Conservation (phyloP, 169 alveolate species). For the Babesia caballi region DNA sequence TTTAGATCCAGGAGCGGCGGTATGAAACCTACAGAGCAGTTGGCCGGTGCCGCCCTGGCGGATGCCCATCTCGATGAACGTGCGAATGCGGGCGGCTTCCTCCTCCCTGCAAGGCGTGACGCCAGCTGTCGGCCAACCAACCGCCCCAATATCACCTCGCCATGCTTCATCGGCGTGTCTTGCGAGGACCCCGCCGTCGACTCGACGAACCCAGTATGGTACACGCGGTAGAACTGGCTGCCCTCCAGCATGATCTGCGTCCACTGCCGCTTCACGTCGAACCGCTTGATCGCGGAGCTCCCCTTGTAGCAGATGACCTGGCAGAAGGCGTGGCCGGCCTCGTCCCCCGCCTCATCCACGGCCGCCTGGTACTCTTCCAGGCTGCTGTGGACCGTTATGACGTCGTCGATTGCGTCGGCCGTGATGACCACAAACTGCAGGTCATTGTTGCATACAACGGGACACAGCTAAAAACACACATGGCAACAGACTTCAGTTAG, state of each 20-base stretch:
- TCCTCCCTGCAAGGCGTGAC: slow-evolving; percentile 63
- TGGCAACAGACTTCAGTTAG: no score
- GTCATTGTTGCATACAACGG: no score
- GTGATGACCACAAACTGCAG: slow-evolving; percentile 57
- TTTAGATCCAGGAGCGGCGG: background rate
- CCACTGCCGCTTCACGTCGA: slow-evolving; percentile 44
- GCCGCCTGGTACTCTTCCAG: slow-evolving; percentile 44
- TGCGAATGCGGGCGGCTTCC: slow-evolving; percentile 69
- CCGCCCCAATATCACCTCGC: slow-evolving; percentile 26
- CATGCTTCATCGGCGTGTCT: background rate
- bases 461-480: background rate
- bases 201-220: background rate
- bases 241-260: slow-evolving; percentile 51
- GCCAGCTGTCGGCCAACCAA: background rate
- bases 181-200: background rate
- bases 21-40: slow-evolving; percentile 53
- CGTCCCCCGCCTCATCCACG: slow-evolving; percentile 39
- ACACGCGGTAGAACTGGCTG: slow-evolving; percentile 51
- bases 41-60: slow-evolving; percentile 80
- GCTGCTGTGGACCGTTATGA: slow-evolving; percentile 37
- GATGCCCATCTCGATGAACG: slow-evolving; percentile 72
- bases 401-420: slow-evolving; percentile 55
- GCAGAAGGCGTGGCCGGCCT: slow-evolving; percentile 47
- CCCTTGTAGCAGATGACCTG: slow-evolving; percentile 33
- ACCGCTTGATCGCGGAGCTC: slow-evolving; percentile 40